Base-by-base conservation (phyloP, 2,329 filamentous ascomycete species). In the Chlorencoelia australis region DNA sequence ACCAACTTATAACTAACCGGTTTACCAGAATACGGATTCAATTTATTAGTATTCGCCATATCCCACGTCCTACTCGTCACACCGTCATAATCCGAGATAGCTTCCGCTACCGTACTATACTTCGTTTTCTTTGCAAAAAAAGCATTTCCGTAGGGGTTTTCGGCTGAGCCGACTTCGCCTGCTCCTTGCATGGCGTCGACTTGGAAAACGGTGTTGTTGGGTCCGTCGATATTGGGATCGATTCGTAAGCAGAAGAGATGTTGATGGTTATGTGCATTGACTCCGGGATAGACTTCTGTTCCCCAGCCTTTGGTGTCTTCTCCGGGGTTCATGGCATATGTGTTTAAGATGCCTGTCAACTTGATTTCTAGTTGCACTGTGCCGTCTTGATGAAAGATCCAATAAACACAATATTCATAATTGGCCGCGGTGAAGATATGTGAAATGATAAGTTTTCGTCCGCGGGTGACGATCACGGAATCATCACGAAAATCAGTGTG, bases 351-450 rank as follows among this genome's bases (percentile, higher is more conserved):
- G 35, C 87, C 87, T 0, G 87, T 94, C 18, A 94, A 74, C 60
- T 89, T 84, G 59, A 94, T 83, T 58, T 94, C 87, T 8, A 89
- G 79, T 63, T 94, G 87, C 45, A 94, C 79, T 0, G 86, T 93
- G 24, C 87, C 88, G 50, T 94, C 88, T 60, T 91, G 86, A 58
- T 89, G 84, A 64, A 94, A 87, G 48, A 87, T 80, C 86, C 85
- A 94, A 65, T 89, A 80, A 5, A 76, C 69, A 53, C 79, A 81
- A 61, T 95, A 95, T 59, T 95, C 88, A 62, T 95, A 95, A 66
- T 95, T 95, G 17, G 88, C 88, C 0, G 88, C 88, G 0, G 88
- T 95, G 63, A 95, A 94, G 55, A 94, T 82, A 50, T 94, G 87
- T 46, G 86, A 87, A 47, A 95, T 71, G 54, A 94, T 71, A 40